Conservation (phyloP, 1,284 basidiomycete species). For the Malassezia slooffiae region DNA sequence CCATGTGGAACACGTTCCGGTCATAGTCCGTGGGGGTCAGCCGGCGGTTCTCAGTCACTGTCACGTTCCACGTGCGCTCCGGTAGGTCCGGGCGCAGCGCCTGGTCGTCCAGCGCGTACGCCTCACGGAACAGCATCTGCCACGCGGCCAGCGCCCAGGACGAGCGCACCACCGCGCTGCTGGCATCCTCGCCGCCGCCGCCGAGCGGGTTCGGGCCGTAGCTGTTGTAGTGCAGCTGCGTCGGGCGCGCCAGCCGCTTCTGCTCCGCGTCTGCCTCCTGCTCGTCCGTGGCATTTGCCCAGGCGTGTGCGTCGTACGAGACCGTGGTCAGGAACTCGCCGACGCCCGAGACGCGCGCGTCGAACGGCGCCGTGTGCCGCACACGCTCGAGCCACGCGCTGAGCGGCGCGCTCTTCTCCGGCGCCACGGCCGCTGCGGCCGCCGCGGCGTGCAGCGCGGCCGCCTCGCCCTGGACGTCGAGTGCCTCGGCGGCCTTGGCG, state of each 20-base stretch:
- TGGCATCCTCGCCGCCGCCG: constrained; percentile 22
- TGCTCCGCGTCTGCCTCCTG: constrained; percentile 28
- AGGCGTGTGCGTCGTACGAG: constrained; percentile 14
- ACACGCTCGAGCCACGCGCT: too few species aligned
- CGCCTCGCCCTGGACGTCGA: constrained; percentile 35
- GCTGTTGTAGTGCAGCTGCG: constrained; percentile 37
- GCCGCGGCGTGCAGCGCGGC: constrained; percentile 2
- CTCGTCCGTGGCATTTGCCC: constrained; percentile 13
- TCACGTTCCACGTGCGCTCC: constrained; percentile 86
- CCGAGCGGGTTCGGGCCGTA: constrained; percentile 22
- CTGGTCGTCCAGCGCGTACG: constrained; percentile 29
- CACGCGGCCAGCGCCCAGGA: constrained; percentile 43
- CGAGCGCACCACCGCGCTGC: constrained; percentile 18
- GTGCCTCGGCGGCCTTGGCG: constrained; percentile 26
- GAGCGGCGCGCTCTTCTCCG: constrained; percentile 22
- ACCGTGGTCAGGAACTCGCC: too few species aligned
- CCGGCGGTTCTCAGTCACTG: constrained; percentile 83
- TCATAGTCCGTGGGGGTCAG: constrained; percentile 90
- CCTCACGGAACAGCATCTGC: constrained; percentile 46
- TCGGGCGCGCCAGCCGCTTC: constrained; percentile 26
- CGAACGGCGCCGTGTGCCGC: too few species aligned
- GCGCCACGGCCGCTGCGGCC: background rate
- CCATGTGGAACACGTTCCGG: constrained; percentile 97
- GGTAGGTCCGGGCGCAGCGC: constrained; percentile 63
- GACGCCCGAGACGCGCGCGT: too few species aligned